A percentile compares a stretch with the other conserved stretches of the same genome.
phyloP scores from a whole-genome alignment of 257 asterid species.

The Nicotiana tomentosiformis region DNA sequence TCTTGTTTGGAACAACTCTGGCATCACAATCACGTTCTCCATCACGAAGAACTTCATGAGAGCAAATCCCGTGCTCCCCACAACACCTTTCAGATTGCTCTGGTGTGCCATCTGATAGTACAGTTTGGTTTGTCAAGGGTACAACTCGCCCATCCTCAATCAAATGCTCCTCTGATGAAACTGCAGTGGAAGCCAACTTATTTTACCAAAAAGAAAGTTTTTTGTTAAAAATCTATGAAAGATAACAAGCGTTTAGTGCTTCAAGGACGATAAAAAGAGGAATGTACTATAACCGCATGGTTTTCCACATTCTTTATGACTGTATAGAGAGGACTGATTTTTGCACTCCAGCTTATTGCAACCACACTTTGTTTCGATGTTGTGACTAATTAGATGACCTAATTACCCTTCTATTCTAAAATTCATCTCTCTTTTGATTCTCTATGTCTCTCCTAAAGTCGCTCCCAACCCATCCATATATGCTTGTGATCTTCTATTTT shows the following conservation, averaged over 20 bases:
- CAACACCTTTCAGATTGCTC: slow-evolving; percentile 45
- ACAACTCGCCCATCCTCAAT: slow-evolving; percentile 22
- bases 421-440: neutral
- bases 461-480: neutral
- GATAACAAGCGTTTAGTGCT: neutral
- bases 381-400: neutral
- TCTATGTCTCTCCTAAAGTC: neutral
- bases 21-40: slow-evolving; percentile 40
- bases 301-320: neutral
- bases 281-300: neutral
- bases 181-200: slow-evolving; percentile 18
- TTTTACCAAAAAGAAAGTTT: neutral
- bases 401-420: neutral
- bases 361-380: neutral
- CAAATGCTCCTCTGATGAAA: slow-evolving; percentile 31
- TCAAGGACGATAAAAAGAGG: neutral
- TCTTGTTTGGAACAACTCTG: slow-evolving; percentile 34
- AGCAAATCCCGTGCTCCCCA: slow-evolving; percentile 60
- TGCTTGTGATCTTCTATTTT: neutral
- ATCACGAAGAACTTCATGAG: slow-evolving; percentile 62
- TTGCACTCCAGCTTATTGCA: neutral
- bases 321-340: neutral
- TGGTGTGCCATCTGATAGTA: slow-evolving; percentile 20
- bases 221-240: neutral
- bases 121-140: slow-evolving; percentile 24